These are phyloP conservation scores for Xylaria curta DNA, from an alignment of 495 filamentous ascomycete species.

Conservation along the genomic window DNA sequence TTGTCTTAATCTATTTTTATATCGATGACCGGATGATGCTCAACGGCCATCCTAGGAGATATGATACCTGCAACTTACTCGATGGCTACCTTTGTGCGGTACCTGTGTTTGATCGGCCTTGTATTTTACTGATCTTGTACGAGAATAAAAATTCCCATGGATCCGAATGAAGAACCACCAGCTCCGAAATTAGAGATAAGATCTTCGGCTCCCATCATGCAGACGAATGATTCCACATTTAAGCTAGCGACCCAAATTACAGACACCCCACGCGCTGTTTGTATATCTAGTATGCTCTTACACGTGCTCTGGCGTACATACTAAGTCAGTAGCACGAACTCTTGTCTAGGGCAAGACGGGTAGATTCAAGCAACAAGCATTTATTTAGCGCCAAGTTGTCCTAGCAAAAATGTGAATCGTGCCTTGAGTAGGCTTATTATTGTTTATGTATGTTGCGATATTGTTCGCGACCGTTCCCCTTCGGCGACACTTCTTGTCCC, in stretches of 20 bases:
- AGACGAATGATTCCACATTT: neutral
- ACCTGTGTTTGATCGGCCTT: neutral
- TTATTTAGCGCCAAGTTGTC: neutral
- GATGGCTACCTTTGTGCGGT: neutral
- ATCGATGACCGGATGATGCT: neutral
- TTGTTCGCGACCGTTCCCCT: neutral
- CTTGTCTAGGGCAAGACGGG: neutral
- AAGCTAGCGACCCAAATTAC: neutral
- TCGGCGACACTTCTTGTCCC: neutral
- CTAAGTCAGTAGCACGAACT: neutral
- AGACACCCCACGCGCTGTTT: neutral
- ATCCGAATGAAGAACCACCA: too few species aligned
- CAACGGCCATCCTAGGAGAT: neutral
- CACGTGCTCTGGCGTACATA: neutral
- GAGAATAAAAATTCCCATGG: too few species aligned
- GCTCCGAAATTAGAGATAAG: neutral
- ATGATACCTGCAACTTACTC: neutral
- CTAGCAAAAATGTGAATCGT: neutral
- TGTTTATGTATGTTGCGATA: too few species aligned
- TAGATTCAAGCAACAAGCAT: neutral
- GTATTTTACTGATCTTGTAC: neutral
- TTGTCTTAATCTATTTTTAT: neutral
- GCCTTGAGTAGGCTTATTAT: conserved; percentile 4
- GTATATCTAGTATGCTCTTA: neutral
- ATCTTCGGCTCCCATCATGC: conserved; percentile 10